Percentiles rank a stretch among this genome's conserved stretches.
Conservation (phyloP, 805 yeast genomes). For the Candida verbasci region DNA sequence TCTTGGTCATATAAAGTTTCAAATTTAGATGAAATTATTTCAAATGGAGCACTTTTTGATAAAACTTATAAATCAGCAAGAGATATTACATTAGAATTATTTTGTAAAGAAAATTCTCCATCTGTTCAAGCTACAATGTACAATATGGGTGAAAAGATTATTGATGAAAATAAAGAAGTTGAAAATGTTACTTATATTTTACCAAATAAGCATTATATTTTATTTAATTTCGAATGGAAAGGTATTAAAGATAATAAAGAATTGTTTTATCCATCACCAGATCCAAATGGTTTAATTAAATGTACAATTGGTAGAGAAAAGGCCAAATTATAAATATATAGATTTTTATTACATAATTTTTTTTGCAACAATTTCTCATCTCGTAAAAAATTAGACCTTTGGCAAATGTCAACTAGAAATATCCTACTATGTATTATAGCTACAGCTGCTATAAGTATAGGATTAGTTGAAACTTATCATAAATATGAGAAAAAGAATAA, state of each 20-base stretch:
- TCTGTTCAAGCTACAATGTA: conserved; percentile 97
- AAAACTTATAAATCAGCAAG: conserved; percentile 58
- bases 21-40: conserved; percentile 47
- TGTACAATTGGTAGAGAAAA: conserved; percentile 73
- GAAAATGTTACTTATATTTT: conserved; percentile 66
- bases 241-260: conserved; percentile 78
- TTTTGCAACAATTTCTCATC: conserved; percentile 6
- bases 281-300: conserved; percentile 90
- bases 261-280: conserved; percentile 83
- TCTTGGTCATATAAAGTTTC: conserved; percentile 59
- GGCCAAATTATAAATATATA: conserved; percentile 42
- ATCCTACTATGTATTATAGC: conserved; percentile 18
- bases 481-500: conserved; percentile 10
- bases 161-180: conserved; percentile 53
- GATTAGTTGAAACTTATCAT: conserved; percentile 34
- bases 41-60: conserved; percentile 66
- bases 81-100: conserved; percentile 64
- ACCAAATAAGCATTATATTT: conserved; percentile 90
- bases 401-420: conserved; percentile 3
- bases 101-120: conserved; percentile 85
- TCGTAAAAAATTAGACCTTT: background rate
- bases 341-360: background rate
- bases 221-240: conserved; percentile 78
- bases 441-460: conserved; percentile 31
- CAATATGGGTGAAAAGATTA: conserved; percentile 78